These are phyloP conservation scores for Exophiala xenobiotica DNA, from an alignment of 2,329 filamentous ascomycete species.

Conservation along the genomic window DNA sequence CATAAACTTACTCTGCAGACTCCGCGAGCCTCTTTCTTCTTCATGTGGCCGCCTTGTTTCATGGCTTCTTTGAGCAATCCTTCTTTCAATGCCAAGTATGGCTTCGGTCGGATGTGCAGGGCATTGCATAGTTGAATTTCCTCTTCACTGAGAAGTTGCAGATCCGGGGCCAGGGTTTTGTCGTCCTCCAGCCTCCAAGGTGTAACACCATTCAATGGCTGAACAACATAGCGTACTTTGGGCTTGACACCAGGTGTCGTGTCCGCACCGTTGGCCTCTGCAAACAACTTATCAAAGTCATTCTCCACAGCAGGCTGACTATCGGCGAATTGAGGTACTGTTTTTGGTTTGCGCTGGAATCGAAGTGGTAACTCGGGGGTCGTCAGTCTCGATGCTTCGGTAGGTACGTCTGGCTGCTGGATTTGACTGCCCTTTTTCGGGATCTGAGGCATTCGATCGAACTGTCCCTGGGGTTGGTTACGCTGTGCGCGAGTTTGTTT, in stretches of 20 bases:
- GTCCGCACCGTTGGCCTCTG: constrained; percentile 53
- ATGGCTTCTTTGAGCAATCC: constrained; percentile 86
- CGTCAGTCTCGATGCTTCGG: constrained; percentile 73
- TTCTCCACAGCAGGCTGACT: constrained; percentile 43
- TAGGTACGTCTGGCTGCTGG: constrained; percentile 67
- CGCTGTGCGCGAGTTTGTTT: constrained; percentile 72
- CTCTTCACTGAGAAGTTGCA: constrained; percentile 80
- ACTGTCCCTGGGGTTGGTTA: constrained; percentile 68
- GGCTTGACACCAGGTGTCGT: constrained; percentile 35
- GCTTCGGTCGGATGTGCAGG: constrained; percentile 84
- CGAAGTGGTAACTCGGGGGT: constrained; percentile 73
- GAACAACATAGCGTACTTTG: constrained; percentile 55
- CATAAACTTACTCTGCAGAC: constrained; percentile 66
- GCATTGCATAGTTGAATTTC: constrained; percentile 84
- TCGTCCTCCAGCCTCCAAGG: constrained; percentile 69
- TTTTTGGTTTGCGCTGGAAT: constrained; percentile 44
- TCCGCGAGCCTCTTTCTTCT: constrained; percentile 90
- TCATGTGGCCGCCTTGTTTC: constrained; percentile 81
- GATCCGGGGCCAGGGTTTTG: constrained; percentile 65
- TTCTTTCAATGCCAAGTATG: constrained; percentile 93
- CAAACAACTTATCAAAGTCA: constrained; percentile 54
- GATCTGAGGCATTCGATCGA: constrained; percentile 73
- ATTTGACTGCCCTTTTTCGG: constrained; percentile 64
- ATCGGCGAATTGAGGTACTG: constrained; percentile 35
- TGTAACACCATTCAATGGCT: constrained; percentile 47